These are phyloP conservation scores for Celoporthe dispersa DNA, from an alignment of 2,329 filamentous ascomycete genomes.

Conservation along the genomic window DNA sequence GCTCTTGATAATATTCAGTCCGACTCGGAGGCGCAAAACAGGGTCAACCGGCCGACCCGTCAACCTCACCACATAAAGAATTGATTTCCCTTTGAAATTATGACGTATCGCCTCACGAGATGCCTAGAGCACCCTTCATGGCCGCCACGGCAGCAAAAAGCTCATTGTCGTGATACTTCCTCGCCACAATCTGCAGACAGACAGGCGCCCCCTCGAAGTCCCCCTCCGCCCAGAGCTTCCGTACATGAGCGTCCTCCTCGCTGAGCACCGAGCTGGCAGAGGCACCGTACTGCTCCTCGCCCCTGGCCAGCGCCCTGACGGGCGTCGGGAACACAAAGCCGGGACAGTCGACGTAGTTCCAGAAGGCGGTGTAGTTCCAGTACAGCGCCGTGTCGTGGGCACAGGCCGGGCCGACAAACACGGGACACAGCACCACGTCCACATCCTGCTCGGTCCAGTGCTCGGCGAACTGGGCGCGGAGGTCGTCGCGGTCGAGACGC, in stretches of 20 bases:
- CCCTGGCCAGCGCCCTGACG: slow-evolving; percentile 36
- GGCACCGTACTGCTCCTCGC: slow-evolving; percentile 34
- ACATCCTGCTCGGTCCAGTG: slow-evolving; percentile 44
- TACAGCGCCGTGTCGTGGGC: slow-evolving; percentile 42
- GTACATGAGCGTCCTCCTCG: slow-evolving; percentile 38
- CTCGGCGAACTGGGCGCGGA: slow-evolving; percentile 39
- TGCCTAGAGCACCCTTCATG: slow-evolving; percentile 32
- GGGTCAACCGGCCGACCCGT: too few relatives aligned
- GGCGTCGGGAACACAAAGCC: slow-evolving; percentile 43
- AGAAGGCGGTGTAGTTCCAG: slow-evolving; percentile 45
- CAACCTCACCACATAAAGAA: too few relatives aligned
- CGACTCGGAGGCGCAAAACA: too few relatives aligned
- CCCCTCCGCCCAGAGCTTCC: slow-evolving; percentile 38
- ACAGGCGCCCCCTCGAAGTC: slow-evolving; percentile 42
- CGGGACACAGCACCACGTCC: slow-evolving; percentile 43
- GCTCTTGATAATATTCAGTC: background rate
- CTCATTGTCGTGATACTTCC: slow-evolving; percentile 42
- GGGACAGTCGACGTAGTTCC: slow-evolving; percentile 44
- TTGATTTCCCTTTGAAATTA: too few relatives aligned
- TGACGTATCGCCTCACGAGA: too few relatives aligned
- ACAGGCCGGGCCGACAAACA: slow-evolving; percentile 44
- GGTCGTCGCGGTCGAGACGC: slow-evolving; percentile 38
- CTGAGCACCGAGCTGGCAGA: slow-evolving; percentile 35
- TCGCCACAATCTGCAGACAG: slow-evolving; percentile 40
- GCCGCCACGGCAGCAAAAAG: slow-evolving; percentile 38